These are phyloP conservation scores for Colletotrichum lindemuthianum DNA, from an alignment of 2,329 filamentous ascomycete genomes.

Conservation along the genomic window DNA sequence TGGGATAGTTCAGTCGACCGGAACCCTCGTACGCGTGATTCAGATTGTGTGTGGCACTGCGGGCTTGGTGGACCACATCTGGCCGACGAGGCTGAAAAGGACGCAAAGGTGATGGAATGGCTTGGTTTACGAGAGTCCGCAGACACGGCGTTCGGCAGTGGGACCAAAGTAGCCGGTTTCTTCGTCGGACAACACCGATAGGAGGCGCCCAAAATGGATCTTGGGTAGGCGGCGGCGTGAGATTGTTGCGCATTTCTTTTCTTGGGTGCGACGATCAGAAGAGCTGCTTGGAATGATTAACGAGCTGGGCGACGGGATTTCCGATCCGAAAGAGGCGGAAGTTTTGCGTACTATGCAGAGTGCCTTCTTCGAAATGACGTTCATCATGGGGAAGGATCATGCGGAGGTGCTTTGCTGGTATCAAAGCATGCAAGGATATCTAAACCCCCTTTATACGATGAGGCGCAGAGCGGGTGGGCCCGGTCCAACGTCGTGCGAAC, in stretches of 20 bases:
- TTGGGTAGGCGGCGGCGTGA: background rate
- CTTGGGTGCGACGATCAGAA: background rate
- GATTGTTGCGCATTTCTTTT: constrained; percentile 24
- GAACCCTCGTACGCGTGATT: background rate
- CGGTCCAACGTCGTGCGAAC: constrained; percentile 5
- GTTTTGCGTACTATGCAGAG: too few relatives aligned
- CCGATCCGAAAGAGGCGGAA: background rate
- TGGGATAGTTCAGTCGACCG: constrained; percentile 9
- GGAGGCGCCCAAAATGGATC: too few relatives aligned
- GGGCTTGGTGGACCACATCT: background rate
- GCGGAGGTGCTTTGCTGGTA: constrained; percentile 27
- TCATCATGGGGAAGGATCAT: constrained; percentile 28
- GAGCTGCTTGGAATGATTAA: background rate
- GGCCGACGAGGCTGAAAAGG: constrained; percentile 2
- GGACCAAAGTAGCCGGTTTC: constrained; percentile 2
- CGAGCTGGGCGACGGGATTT: background rate
- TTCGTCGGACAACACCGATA: constrained; percentile 11
- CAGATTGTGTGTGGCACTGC: background rate
- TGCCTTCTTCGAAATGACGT: too few relatives aligned
- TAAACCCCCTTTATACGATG: constrained; percentile 32
- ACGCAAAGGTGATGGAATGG: background rate
- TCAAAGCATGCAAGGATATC: constrained; percentile 26
- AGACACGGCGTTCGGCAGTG: constrained; percentile 19
- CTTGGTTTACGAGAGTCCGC: constrained; percentile 24
- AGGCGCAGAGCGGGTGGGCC: constrained; percentile 29